These are phyloP conservation scores for Globisporangium cederbergense DNA, from an alignment of 352 stramenopile species.

Conservation along the genomic window DNA sequence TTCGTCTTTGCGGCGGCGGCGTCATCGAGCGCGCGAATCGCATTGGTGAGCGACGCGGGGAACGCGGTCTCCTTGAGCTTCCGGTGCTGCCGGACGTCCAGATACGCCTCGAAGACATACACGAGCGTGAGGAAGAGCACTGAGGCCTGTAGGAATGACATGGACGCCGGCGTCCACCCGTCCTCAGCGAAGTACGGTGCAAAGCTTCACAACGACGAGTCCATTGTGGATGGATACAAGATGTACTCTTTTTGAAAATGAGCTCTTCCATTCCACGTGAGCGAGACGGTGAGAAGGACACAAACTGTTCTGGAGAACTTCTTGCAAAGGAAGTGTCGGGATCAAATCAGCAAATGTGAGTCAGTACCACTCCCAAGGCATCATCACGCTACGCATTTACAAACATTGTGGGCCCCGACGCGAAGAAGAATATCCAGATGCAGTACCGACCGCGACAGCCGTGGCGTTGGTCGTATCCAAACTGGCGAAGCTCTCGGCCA, in stretches of 20 bases:
- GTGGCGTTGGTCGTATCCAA: too few species aligned
- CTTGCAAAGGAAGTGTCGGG: too few species aligned
- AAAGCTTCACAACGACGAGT: slow-evolving; percentile 28
- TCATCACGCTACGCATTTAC: too few species aligned
- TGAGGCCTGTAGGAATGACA: slow-evolving; percentile 68
- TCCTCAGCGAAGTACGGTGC: slow-evolving; percentile 49
- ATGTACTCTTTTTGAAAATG: background rate
- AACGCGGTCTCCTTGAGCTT: slow-evolving; percentile 84
- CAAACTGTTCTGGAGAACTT: too few species aligned
- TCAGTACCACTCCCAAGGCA: too few species aligned
- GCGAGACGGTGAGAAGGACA: background rate
- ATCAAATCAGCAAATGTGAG: too few species aligned
- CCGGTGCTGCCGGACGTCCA: slow-evolving; percentile 89
- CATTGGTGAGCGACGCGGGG: slow-evolving; percentile 44
- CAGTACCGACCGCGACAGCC: too few species aligned
- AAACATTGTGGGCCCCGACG: too few species aligned
- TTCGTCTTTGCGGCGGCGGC: slow-evolving; percentile 1
- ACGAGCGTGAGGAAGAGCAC: slow-evolving; percentile 89
- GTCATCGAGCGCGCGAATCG: slow-evolving; percentile 42
- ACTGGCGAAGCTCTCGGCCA: too few species aligned
- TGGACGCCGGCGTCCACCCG: slow-evolving; percentile 40
- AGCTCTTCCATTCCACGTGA: background rate
- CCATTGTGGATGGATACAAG: background rate
- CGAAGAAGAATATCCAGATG: too few species aligned
- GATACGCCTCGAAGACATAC: slow-evolving; percentile 91